Base-by-base conservation (phyloP, 768 basidiomycete genomes). In the Amanita brunnescens region DNA sequence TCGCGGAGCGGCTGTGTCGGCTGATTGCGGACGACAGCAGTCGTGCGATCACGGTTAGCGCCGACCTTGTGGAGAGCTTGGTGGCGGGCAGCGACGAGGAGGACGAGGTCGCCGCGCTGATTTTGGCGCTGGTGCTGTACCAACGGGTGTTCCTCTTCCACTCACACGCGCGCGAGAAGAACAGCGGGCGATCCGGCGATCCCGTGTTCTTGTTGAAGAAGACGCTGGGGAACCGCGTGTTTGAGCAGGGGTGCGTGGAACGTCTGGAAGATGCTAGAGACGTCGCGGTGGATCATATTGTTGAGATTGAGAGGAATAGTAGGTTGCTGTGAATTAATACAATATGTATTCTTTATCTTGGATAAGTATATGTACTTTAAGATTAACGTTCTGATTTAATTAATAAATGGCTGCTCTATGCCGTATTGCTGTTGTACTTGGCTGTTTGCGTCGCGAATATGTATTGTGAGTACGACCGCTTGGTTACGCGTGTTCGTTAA, bases 181-280 rank as follows among this genome's bases (percentile, higher is more conserved):
- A n/a, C n/a, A n/a, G n/a, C n/a, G 33, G 21, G 44, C 56, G 33
- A 52, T 26, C 51, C 5, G 49, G 55, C 8, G 47, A 64, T 53
- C 66, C 62, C 46, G 74, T 74, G 42, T 62, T 53, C 16, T 30
- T 46, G 20, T 20, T 53, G 64, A 43, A 70, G 63, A 69, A 71
- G 12, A 74, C 73, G 29, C 68, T 90, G 34, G 87, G 82, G 12
- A 67, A 60, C 59, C 60, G 72, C 49, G 70, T 64, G 49, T 76
- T 71, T 58, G 74, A 77, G 56, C 64, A 49, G n/a, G 54, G 35
- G 32, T 43, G 29, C 32, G 47, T 32, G 53, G 58, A 57, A 30
- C 62, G 64, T 23, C 62, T 89, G 48, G 87, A 90, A 62, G 86
- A 89, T 54, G 87, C 86, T 42, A 73, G 82, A 51, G 88, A 90